Conservation (phyloP, 169 alveolate species). For the Plasmodium inui region DNA sequence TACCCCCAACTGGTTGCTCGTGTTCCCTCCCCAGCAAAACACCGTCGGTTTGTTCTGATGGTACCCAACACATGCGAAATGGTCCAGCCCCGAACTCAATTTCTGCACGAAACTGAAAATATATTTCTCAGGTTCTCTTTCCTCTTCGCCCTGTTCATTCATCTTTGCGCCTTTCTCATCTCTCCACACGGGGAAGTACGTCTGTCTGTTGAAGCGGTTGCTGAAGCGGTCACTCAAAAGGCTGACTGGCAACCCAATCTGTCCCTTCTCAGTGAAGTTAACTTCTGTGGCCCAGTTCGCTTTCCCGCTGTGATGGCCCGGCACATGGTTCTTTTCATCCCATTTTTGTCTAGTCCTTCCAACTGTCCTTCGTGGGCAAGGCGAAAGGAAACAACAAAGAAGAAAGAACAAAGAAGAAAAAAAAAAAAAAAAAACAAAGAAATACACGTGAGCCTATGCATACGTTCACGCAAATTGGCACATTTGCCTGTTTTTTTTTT, state of each 20-base stretch:
- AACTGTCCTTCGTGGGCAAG: neutral
- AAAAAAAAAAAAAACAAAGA: neutral
- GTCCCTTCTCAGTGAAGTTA: neutral
- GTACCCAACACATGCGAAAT: slow-evolving; percentile 72
- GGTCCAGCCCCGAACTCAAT: slow-evolving; percentile 64
- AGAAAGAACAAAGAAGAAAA: neutral
- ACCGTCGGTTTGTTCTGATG: slow-evolving; percentile 78
- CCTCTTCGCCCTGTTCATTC: neutral
- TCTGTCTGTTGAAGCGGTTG: neutral
- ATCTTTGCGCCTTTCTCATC: neutral
- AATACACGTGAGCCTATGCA: neutral
- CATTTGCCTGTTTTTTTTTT: neutral
- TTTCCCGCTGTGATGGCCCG: neutral
- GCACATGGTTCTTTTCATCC: neutral
- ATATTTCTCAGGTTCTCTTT: slow-evolving; percentile 22
- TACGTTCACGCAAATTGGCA: neutral
- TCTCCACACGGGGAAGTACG: too few relatives aligned
- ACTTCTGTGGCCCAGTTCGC: neutral
- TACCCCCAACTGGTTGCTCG: slow-evolving; percentile 90
- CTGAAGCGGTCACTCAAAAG: neutral
- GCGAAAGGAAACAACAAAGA: neutral
- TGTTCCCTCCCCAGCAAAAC: slow-evolving; percentile 96
- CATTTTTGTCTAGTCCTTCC: neutral
- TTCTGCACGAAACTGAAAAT: slow-evolving; percentile 45
- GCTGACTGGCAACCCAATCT: neutral